Evolutionary conservation across 2,329 filamentous ascomycete genomes (phyloP).

Genomic region (Gnomoniopsis smithogilvyi): DNA sequence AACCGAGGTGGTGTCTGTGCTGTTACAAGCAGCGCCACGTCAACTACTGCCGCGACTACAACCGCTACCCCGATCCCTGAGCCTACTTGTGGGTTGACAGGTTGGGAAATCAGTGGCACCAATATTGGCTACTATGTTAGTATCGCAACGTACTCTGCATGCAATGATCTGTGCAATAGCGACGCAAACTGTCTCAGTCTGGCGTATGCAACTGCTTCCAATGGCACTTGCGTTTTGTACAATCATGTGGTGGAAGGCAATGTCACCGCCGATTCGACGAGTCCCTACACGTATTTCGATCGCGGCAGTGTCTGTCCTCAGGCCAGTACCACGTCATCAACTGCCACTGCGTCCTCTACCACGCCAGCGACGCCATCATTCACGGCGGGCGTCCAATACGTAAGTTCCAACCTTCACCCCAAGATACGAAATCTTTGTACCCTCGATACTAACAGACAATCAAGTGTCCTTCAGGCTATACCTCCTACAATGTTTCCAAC

Average conservation of each 20-base stretch:
- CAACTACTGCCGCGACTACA: background rate
- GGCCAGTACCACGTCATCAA: constrained; percentile 3
- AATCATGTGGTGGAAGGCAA: constrained; percentile 11
- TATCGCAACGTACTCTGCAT: constrained; percentile 1
- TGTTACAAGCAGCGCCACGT: background rate
- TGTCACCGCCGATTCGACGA: constrained; percentile 26
- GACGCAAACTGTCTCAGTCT: constrained; percentile 12
- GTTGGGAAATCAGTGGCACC: background rate
- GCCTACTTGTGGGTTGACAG: background rate
- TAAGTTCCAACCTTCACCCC: too few species aligned
- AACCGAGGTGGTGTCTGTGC: constrained; percentile 5
- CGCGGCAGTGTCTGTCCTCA: constrained; percentile 4
- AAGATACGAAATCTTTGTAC: too few species aligned
- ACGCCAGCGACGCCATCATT: constrained; percentile 1
- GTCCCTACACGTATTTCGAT: constrained; percentile 22
- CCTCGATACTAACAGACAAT: background rate
- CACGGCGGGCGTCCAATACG: constrained; percentile 2
- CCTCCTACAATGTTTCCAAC: constrained; percentile 10
- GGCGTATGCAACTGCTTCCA: constrained; percentile 3
- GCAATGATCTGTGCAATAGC: constrained; percentile 7
- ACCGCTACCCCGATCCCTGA: background rate
- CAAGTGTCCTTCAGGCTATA: constrained; percentile 7
- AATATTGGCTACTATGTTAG: constrained; percentile 10
- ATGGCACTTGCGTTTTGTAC: constrained; percentile 12
- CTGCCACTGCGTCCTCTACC: constrained; percentile 4